These are phyloP conservation scores for Camelina sativa DNA, from an alignment of 345 rosid genomes.

Conservation along the genomic window DNA sequence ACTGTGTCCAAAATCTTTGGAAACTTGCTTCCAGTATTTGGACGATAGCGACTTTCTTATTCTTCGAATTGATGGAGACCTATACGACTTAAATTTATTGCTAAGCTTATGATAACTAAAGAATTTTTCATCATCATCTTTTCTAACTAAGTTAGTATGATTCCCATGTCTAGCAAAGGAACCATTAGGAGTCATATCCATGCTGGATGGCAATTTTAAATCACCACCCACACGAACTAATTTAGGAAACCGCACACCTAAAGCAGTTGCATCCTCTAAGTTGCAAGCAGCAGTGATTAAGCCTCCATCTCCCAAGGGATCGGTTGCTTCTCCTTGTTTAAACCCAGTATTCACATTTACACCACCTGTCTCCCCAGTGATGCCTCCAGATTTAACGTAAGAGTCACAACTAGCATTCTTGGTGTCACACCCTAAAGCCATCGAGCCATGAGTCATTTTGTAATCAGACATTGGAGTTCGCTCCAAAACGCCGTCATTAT, in stretches of 20 bases:
- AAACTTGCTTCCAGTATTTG: slow-evolving; percentile 79
- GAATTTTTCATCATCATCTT: slow-evolving; percentile 80
- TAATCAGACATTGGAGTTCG: slow-evolving; percentile 45
- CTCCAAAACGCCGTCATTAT: slow-evolving; percentile 49
- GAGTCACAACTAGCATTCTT: slow-evolving; percentile 33
- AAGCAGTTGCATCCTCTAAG: slow-evolving; percentile 51
- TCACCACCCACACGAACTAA: slow-evolving; percentile 46
- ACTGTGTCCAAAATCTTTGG: slow-evolving; percentile 63
- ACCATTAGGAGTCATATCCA: slow-evolving; percentile 47
- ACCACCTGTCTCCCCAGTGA: slow-evolving; percentile 47
- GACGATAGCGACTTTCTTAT: slow-evolving; percentile 77
- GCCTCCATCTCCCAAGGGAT: slow-evolving; percentile 47
- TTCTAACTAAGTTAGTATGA: slow-evolving; percentile 59
- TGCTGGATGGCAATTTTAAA: slow-evolving; percentile 47
- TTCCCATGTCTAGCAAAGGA: slow-evolving; percentile 64
- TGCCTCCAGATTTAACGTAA: slow-evolving; percentile 39
- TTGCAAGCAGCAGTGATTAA: slow-evolving; percentile 40
- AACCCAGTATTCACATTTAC: slow-evolving; percentile 47
- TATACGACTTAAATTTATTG: slow-evolving; percentile 59
- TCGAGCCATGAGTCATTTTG: slow-evolving; percentile 41
- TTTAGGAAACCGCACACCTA: slow-evolving; percentile 45
- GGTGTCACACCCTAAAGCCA: slow-evolving; percentile 40
- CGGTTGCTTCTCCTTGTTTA: slow-evolving; percentile 37
- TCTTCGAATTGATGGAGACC: slow-evolving; percentile 68
- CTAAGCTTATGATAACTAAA: slow-evolving; percentile 63